Conservation (phyloP, 345 rosid genomes). For the Rhizophora mangle region DNA sequence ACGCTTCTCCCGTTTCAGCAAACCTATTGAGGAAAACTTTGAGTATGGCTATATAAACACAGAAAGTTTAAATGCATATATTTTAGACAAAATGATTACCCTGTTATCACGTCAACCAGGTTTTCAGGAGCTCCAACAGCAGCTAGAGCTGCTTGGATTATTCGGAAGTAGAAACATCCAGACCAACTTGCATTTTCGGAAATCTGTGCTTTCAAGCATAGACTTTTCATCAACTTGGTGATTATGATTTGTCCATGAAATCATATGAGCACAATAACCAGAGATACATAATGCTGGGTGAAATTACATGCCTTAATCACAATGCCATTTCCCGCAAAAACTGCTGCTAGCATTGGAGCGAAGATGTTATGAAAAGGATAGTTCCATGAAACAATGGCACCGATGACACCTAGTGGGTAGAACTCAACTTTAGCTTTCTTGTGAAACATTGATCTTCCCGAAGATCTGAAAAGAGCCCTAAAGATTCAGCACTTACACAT, state of each 20-base stretch:
- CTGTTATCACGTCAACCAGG: conserved; percentile 89
- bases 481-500: background rate
- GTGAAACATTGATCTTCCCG: conserved; percentile 96
- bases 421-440: conserved; percentile 88
- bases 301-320: conserved; percentile 70
- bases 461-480: conserved; percentile 47
- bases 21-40: conserved; percentile 43
- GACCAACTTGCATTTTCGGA: conserved; percentile 98
- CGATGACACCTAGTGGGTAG: conserved; percentile 90
- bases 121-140: conserved; percentile 97
- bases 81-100: conserved; percentile 44
- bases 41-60: conserved; percentile 14
- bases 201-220: conserved; percentile 46
- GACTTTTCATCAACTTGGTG: conserved; percentile 18
- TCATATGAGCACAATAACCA: background rate
- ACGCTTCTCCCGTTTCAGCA: conserved; percentile 96
- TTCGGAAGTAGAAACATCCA: conserved; percentile 85
- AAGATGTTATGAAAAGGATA: conserved; percentile 98
- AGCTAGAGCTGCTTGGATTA: conserved; percentile 95
- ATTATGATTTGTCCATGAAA: background rate
- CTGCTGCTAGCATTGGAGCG: conserved; percentile 96
- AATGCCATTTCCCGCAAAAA: conserved; percentile 91
- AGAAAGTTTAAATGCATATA: conserved; percentile 4
- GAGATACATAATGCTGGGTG: conserved; percentile 3
- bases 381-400: conserved; percentile 99